phyloP scores from a whole-genome alignment of 495 filamentous ascomycete species.

The Emericellopsis terricola region DNA sequence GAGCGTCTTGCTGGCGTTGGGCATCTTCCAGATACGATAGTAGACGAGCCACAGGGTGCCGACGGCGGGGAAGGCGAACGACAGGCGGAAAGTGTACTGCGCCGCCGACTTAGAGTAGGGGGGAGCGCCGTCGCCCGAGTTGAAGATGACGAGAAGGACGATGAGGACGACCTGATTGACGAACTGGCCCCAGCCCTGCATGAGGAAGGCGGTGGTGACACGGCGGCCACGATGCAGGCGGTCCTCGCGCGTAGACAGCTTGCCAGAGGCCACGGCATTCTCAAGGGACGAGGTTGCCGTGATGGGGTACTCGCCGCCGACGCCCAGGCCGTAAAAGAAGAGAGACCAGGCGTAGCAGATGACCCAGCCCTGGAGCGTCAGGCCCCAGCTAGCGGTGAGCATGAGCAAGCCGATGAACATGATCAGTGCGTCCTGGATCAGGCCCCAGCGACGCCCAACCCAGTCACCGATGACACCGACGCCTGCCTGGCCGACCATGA shows the following conservation, averaged over 20 bases:
- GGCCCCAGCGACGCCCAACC: constrained; percentile 75
- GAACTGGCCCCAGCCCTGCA: constrained; percentile 95
- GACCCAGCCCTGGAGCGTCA: constrained; percentile 72
- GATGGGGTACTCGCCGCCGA: constrained; percentile 90
- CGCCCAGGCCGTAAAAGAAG: constrained; percentile 77
- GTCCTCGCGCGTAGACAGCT: constrained; percentile 73
- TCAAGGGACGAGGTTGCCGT: constrained; percentile 93
- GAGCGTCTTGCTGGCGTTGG: constrained; percentile 49
- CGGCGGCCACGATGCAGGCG: constrained; percentile 85
- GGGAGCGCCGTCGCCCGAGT: constrained; percentile 49
- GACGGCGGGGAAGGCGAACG: constrained; percentile 68
- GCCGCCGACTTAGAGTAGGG: constrained; percentile 53
- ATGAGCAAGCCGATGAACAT: constrained; percentile 82
- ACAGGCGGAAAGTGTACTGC: constrained; percentile 75
- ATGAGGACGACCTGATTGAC: constrained; percentile 78
- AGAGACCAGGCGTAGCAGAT: constrained; percentile 84
- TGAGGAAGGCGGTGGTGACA: constrained; percentile 82
- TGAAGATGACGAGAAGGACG: constrained; percentile 61
- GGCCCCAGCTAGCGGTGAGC: constrained; percentile 74
- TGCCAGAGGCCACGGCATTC: constrained; percentile 67
- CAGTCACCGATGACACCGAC: constrained; percentile 49
- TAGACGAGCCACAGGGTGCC: constrained; percentile 87
- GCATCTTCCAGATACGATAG: constrained; percentile 84
- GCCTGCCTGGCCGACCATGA: constrained; percentile 68
- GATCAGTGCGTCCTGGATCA: constrained; percentile 83